A percentile compares a stretch with the other conserved stretches of the same genome.
Evolutionary conservation across 257 asterid genomes (phyloP).

Genomic region (Catharanthus roseus): DNA sequence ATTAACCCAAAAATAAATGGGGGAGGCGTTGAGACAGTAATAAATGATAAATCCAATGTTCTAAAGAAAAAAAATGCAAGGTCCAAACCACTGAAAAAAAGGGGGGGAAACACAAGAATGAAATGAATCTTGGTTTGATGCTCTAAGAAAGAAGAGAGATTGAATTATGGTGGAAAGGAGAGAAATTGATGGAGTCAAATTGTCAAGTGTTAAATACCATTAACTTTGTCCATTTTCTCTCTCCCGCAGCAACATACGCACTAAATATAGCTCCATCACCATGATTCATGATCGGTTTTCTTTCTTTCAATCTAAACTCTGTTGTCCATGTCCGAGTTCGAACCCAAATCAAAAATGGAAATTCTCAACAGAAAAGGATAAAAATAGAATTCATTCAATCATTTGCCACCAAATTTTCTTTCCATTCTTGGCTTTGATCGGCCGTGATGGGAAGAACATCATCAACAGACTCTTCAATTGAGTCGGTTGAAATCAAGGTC

Average conservation of each 20-base stretch:
- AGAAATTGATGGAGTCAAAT: not conserved
- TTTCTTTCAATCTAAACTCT: not conserved
- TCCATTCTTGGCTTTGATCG: slow-evolving; percentile 12
- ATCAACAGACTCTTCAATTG: not conserved
- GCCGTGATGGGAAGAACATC: slow-evolving; percentile 6
- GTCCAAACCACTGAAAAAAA: not conserved
- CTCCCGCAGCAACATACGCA: not conserved
- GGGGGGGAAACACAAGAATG: too few species aligned
- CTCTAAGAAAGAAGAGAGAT: too few species aligned
- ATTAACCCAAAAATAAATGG: too few species aligned
- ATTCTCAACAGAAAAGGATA: not conserved
- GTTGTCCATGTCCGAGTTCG: slow-evolving; percentile 17
- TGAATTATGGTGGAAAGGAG: too few species aligned
- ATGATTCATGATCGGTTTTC: slow-evolving; percentile 10
- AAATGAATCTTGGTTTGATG: too few species aligned
- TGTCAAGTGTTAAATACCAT: not conserved
- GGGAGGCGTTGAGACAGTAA: too few species aligned
- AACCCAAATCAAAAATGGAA: slow-evolving; percentile 17
- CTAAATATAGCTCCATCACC: slow-evolving; percentile 5
- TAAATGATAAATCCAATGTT: too few species aligned
- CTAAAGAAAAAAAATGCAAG: too few species aligned
- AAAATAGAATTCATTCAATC: not conserved
- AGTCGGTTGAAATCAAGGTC: slow-evolving; percentile 7
- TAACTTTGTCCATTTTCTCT: not conserved
- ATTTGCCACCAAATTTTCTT: not conserved